Percentiles rank a stretch among this genome's conserved stretches.
Conservation (phyloP, 2,329 filamentous ascomycete genomes). For the Aureobasidium sp. region DNA sequence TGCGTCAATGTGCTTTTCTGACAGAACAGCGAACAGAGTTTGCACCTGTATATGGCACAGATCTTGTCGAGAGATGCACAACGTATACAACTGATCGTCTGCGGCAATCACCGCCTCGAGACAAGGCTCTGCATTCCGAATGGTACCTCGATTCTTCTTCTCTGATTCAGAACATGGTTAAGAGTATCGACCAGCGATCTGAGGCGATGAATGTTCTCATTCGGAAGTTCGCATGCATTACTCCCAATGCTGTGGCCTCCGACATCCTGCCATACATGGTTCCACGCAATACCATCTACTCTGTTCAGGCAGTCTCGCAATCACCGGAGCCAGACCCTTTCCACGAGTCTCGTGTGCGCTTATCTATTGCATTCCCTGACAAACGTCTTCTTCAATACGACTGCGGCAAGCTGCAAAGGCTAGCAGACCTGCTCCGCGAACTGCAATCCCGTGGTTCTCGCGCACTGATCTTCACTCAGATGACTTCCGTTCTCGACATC, state of each 20-base stretch:
- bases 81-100: conserved; percentile 52
- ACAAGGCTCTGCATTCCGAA: conserved; percentile 55
- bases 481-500: conserved; percentile 98
- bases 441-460: conserved; percentile 87
- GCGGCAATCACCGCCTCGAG: conserved; percentile 47
- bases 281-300: conserved; percentile 33
- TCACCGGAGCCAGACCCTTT: conserved; percentile 60
- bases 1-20: conserved; percentile 73
- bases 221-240: conserved; percentile 85
- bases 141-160: conserved; percentile 70
- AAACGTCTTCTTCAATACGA: conserved; percentile 95
- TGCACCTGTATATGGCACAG: conserved; percentile 72
- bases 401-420: conserved; percentile 87
- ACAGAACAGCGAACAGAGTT: conserved; percentile 76
- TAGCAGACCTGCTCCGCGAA: conserved; percentile 78
- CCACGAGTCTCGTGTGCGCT: conserved; percentile 85
- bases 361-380: conserved; percentile 94
- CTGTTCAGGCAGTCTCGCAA: conserved; percentile 36
- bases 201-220: conserved; percentile 66
- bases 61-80: conserved; percentile 68
- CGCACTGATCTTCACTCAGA: conserved; percentile 96
- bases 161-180: conserved; percentile 59
- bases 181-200: conserved; percentile 66
- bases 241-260: conserved; percentile 76
- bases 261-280: conserved; percentile 61